Evolutionary conservation across 2,329 filamentous ascomycete species (phyloP), one percentile per base, ranked within the genome.

Genomic region (Claviceps sp.): DNA sequence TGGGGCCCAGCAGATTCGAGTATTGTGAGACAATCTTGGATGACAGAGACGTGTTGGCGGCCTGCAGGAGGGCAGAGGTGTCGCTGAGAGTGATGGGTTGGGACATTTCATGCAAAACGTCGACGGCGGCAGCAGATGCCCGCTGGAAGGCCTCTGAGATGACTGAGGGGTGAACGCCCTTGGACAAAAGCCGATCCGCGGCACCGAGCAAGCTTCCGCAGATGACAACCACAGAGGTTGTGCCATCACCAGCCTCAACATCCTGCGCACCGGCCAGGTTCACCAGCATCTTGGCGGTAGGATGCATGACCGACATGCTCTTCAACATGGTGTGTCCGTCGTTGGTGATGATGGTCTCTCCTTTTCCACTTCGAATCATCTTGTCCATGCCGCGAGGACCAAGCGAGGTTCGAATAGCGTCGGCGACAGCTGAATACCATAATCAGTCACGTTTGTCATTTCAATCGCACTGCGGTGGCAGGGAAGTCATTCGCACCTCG

Each of bases 11-110:
- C 42, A 91, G 79, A 67, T 90, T 93, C 37, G 93, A 93, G 71
- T 98, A 90, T 72, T 97, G 91, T 54, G 91, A 93, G 56, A 98
- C 93, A 63, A 98, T 97, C 75, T 98, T 98, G 62, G 93, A 97
- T 49, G 90, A 96, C 52, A 98, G 82, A 40, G 93, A 95, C 49
- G 93, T 98, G 60, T 93, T 95, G 59, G 93, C 93, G 56, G 93
- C 93, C 76, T 97, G 94, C 58, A 97, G 83, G 56, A 98, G 85
- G 42, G 89, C 89, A 45, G 87, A 77, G 54, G 88, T 90, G 69
- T 98, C 93, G 66, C 79, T 82, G 55, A 98, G 81, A 58, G 86
- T 82, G 63, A 98, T 91, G 49, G 93, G 91, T 61, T 91, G 86
- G 62, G 91, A 95, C 88, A 98, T 98, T 60, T 88, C 85, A 72